Base-by-base conservation (phyloP, 768 basidiomycete genomes). In the Panaeolus papilionaceus region DNA sequence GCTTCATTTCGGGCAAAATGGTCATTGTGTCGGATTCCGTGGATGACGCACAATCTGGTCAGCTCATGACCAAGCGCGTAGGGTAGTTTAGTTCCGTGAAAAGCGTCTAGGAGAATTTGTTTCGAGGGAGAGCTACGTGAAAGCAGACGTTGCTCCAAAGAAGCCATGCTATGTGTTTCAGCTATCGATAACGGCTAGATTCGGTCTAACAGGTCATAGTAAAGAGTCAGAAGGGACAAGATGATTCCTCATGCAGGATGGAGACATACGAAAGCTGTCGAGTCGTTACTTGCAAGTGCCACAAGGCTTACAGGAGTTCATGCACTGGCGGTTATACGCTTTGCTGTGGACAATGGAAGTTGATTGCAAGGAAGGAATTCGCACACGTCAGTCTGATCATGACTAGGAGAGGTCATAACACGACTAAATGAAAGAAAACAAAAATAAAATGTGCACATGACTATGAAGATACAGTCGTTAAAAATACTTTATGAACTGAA, bases 291-390 rank as follows among this genome's bases (percentile, higher is more conserved):
- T 45, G 44, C 38, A 39, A 39, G 38, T 39, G 38, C 38, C 44
- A 45, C 44, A n/a, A 45, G 12, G 44, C 44, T 45, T 45, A 1
- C 38, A 39, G 38, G 38, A 39, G n/a, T 45, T 45, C 44, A 45
- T 45, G 44, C 44, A 45, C 44, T 45, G 44, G 44, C 1, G 44
- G 44, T 45, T 45, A 45, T 16, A 45, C 44, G 16, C 44, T 45
- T 45, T 45, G 44, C 44, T 45, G 44, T 45, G 44, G 44, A 18
- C 44, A 45, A 45, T 45, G 44, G 12, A 45, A 45, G 44, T 45
- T 45, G 44, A 45, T n/a, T 45, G 44, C n/a, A 45, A 45, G n/a
- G 44, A 45, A 45, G 44, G 44, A 45, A 45, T 45, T 45, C 44
- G 5, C 12, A 45, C 44, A 45, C n/a, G 44, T 10, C 44, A 45